A percentile compares a stretch with the other conserved stretches of the same genome.
Evolutionary conservation across 331 rosid species (phyloP).

Genomic region (Quercus lobata): DNA sequence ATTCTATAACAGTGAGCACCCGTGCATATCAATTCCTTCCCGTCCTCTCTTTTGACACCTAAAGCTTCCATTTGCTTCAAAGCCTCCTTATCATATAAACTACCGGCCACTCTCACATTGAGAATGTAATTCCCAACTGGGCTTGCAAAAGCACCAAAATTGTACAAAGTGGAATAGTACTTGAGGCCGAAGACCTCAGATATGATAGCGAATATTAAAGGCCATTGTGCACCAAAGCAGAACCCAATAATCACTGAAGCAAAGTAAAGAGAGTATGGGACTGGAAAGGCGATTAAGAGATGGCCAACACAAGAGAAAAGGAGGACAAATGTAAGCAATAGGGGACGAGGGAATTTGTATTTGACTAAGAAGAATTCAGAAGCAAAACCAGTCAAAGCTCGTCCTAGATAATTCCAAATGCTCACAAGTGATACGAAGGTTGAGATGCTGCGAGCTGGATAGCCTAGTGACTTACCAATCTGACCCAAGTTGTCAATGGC

Average conservation of each 20-base stretch:
- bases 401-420: conserved; percentile 86
- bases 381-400: conserved; percentile 52
- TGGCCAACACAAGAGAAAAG: conserved; percentile 66
- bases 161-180: conserved; percentile 63
- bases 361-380: conserved; percentile 61
- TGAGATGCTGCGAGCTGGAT: conserved; percentile 47
- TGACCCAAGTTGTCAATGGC: conserved; percentile 79
- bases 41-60: conserved; percentile 30
- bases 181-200: conserved; percentile 79
- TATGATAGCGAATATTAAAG: conserved; percentile 62
- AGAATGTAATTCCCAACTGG: conserved; percentile 63
- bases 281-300: conserved; percentile 56
- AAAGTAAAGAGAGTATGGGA: conserved; percentile 63
- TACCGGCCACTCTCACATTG: conserved; percentile 59
- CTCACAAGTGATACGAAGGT: conserved; percentile 79
- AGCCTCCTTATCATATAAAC: conserved; percentile 59
- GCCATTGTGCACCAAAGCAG: conserved; percentile 75
- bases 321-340: conserved; percentile 48
- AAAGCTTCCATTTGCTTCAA: conserved; percentile 44
- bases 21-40: conserved; percentile 47
- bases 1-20: conserved; percentile 56
- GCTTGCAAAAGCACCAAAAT: conserved; percentile 53
- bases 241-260: conserved; percentile 74
- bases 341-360: conserved; percentile 67
- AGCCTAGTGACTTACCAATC: conserved; percentile 55